These are phyloP conservation scores for Solanum hybrid DNA, from an alignment of 305 asterid species.

Conservation along the genomic window DNA sequence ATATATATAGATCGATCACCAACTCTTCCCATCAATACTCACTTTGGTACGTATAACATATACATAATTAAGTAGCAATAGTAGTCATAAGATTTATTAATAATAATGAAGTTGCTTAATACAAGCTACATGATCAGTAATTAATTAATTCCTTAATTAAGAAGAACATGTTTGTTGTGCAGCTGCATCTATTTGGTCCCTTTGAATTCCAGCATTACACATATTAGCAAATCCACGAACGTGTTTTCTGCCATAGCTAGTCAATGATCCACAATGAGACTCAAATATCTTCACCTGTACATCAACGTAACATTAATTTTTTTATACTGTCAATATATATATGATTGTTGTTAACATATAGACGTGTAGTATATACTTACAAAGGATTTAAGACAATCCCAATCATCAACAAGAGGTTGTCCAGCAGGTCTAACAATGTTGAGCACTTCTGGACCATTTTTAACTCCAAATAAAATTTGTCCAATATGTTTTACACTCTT, in stretches of 20 bases:
- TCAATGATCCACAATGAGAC: constrained; percentile 18
- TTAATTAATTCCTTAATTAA: neutral
- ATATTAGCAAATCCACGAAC: constrained; percentile 22
- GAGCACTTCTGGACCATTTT: constrained; percentile 8
- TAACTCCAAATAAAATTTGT: constrained; percentile 4
- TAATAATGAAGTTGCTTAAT: neutral
- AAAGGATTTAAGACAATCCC: constrained; percentile 30
- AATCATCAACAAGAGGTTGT: constrained; percentile 31
- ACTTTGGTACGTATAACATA: neutral
- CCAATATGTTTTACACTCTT: constrained; percentile 10
- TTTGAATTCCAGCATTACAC: constrained; percentile 21
- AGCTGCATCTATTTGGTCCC: constrained; percentile 18
- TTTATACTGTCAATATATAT: neutral
- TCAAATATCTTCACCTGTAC: constrained; percentile 8
- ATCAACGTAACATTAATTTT: neutral
- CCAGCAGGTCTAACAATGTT: constrained; percentile 15
- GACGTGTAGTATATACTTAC: constrained; percentile 2
- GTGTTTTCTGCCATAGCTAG: constrained; percentile 22
- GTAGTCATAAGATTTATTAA: neutral
- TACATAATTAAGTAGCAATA: neutral
- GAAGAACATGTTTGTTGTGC: neutral
- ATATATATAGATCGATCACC: neutral
- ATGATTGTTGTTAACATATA: neutral
- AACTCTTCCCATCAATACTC: neutral
- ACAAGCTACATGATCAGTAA: neutral